A percentile compares a stretch with the other conserved stretches of the same genome.
Conservation (phyloP, 2,329 filamentous ascomycete species). For the Blastomyces emzantsi region DNA sequence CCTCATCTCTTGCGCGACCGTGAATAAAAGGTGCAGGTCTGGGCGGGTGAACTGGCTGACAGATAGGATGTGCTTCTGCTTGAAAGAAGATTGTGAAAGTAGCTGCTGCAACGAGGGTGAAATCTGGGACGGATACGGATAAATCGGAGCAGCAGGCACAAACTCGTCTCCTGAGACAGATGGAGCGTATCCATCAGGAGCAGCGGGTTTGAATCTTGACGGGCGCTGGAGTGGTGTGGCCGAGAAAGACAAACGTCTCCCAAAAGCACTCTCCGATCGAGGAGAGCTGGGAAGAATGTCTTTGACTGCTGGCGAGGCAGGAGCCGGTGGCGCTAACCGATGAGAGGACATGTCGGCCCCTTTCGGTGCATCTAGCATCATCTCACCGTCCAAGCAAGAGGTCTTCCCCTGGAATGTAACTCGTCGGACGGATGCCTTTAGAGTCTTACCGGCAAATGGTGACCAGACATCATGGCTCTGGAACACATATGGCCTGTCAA, state of each 20-base stretch:
- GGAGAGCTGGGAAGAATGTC: slow-evolving; percentile 35
- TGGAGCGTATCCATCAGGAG: slow-evolving; percentile 19
- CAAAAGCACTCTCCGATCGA: slow-evolving; percentile 30
- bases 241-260: slow-evolving; percentile 30
- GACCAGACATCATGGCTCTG: slow-evolving; percentile 51
- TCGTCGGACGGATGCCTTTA: slow-evolving; percentile 62
- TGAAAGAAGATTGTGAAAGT: slow-evolving; percentile 74
- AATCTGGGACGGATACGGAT: slow-evolving; percentile 44
- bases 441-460: slow-evolving; percentile 59
- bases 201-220: slow-evolving; percentile 20
- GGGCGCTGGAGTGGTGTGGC: slow-evolving; percentile 31
- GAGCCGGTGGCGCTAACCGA: slow-evolving; percentile 30
- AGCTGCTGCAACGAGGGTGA: slow-evolving; percentile 57
- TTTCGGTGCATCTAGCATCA: slow-evolving; percentile 47
- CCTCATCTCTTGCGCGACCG: slow-evolving; percentile 95
- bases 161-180: slow-evolving; percentile 25
- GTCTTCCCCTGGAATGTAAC: slow-evolving; percentile 68
- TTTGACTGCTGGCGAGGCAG: slow-evolving; percentile 36
- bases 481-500: slow-evolving; percentile 60
- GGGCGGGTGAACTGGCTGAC: slow-evolving; percentile 82
- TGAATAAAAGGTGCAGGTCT: slow-evolving; percentile 89
- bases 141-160: slow-evolving; percentile 29
- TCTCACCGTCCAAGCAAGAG: slow-evolving; percentile 62
- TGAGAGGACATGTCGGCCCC: slow-evolving; percentile 72
- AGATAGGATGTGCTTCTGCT: slow-evolving; percentile 79